Evolutionary conservation across 2,329 filamentous ascomycete genomes (phyloP), one percentile per base, ranked within the genome.

Genomic region (Hymenoscyphus albidus): DNA sequence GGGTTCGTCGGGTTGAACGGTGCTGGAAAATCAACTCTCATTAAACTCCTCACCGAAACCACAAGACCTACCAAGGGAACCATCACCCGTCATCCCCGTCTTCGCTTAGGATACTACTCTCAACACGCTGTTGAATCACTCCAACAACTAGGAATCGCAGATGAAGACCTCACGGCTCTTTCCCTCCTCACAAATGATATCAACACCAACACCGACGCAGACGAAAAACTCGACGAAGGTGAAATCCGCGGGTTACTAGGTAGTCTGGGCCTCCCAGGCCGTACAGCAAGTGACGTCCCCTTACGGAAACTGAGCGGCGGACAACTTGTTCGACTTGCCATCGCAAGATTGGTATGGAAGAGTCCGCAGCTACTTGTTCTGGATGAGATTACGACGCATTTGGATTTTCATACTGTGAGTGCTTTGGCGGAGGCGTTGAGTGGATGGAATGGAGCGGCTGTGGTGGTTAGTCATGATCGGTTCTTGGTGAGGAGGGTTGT

Each of bases 331-430:
- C 74, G 92, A 92, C 88, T 92, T 31, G 95, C 91, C 6, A 94
- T 98, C 70, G 94, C 92, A 1, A 91, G 91, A 72, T 90, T 93
- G 72, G 93, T 96, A 88, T 96, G 93, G 93, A 97, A 97, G 81
- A 97, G 97, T 82, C 95, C 95, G 0, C 95, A 99, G 79, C 80
- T 99, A 73, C 86, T 99, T 64, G 93, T 98, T 35, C 88, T 98
- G 16, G 94, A 98, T 85, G 94, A 98, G 80, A 94, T 95, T 61
- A 98, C 95, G 75, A 99, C 92, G 0, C 92, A 96, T 79, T 81
- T 96, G 51, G 92, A 96, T 74, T 91, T 90, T 67, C 86, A 95
- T 77, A 94, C 90, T 0, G 90, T 94, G 31, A 84, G 85, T 7
- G 90, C 89, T 1, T 77, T 96, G 62, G 82, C 89, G 0, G 81